These are phyloP conservation scores for Leucocoprinus birnbaumii DNA, from an alignment of 768 basidiomycete species.

Conservation along the genomic window DNA sequence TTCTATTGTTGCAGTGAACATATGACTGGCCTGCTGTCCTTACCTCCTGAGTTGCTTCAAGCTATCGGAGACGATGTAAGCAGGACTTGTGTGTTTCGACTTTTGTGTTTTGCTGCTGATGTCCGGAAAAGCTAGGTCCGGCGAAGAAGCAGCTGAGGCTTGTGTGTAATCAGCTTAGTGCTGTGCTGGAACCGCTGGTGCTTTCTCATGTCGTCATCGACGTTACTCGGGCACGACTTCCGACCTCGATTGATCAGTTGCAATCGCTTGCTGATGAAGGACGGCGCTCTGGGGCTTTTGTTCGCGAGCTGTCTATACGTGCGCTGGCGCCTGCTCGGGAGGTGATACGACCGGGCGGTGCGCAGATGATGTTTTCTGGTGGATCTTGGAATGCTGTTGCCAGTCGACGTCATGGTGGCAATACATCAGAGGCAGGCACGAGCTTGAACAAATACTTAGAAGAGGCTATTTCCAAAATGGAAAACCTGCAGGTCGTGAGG, in stretches of 20 bases:
- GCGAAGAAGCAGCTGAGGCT: constrained; percentile 3
- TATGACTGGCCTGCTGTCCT: not conserved
- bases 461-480: constrained; percentile 6
- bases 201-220: constrained; percentile 3
- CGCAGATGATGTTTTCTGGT: not conserved
- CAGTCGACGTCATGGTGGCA: not conserved
- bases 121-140: constrained; percentile 1
- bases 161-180: constrained; percentile 2
- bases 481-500: constrained; percentile 4
- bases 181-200: constrained; percentile 3
- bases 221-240: constrained; percentile 2
- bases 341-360: not conserved
- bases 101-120: too few relatives aligned
- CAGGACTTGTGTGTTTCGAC: not conserved
- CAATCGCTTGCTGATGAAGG: not conserved
- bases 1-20: too few relatives aligned
- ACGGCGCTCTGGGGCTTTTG: not conserved
- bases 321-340: not conserved
- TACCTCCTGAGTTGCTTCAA: constrained; percentile 7
- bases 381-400: not conserved
- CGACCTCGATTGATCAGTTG: not conserved
- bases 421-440: not conserved
- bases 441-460: not conserved
- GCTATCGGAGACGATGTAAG: constrained; percentile 3
- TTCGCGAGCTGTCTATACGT: constrained; percentile 8